phyloP scores from a whole-genome alignment of 2,329 filamentous ascomycete genomes.

The Epichloe scottii region DNA sequence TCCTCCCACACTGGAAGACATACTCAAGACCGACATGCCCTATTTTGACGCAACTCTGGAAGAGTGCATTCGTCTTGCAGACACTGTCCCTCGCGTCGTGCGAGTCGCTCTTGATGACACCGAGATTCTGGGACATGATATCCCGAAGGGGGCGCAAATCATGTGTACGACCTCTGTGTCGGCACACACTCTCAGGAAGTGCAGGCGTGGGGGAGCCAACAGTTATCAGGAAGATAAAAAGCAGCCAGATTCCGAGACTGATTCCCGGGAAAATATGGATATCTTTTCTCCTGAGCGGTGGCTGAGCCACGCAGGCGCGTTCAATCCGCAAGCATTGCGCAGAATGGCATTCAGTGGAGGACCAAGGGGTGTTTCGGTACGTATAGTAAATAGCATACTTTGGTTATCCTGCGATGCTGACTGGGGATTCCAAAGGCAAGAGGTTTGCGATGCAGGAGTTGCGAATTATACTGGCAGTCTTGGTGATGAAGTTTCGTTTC shows the following conservation, averaged over 20 bases:
- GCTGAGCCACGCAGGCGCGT: constrained; percentile 2
- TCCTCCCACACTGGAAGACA: neutral
- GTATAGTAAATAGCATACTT: neutral
- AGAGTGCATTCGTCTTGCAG: constrained; percentile 1
- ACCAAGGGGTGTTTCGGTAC: constrained; percentile 1
- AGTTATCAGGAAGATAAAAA: neutral
- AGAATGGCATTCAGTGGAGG: constrained; percentile 1
- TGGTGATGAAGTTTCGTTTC: neutral
- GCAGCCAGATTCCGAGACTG: neutral
- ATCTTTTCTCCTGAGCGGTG: constrained; percentile 7
- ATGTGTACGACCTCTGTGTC: neutral
- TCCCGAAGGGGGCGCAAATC: constrained; percentile 3
- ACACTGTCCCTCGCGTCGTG: neutral
- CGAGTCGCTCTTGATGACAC: neutral
- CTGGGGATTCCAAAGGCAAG: neutral
- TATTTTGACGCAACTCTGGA: constrained; percentile 2
- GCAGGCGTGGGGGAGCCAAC: neutral
- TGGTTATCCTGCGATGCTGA: neutral
- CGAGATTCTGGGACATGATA: neutral
- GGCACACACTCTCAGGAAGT: neutral
- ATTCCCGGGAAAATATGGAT: neutral
- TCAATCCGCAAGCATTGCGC: neutral
- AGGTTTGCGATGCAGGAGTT: constrained; percentile 1
- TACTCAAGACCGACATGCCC: neutral
- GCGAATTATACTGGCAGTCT: neutral